phyloP scores from a whole-genome alignment of 306 rosid genomes.

The Dryas alaskensis region DNA sequence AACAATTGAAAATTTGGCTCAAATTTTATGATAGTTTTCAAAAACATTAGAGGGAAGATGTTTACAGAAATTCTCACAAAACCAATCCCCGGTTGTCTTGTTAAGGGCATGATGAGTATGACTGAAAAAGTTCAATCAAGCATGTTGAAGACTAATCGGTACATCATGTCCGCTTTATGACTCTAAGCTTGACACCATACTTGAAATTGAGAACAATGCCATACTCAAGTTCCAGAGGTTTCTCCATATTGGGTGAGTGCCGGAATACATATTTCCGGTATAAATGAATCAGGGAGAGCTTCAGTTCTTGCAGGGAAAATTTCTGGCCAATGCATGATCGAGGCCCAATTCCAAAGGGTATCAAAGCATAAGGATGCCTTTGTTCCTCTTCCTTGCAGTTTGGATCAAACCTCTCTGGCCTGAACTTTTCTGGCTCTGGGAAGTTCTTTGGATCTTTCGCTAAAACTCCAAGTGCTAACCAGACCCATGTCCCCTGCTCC shows the following conservation, averaged over 20 bases:
- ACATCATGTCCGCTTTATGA: constrained; percentile 39
- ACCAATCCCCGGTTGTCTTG: no score
- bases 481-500: constrained; percentile 93
- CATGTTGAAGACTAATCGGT: background rate
- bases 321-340: constrained; percentile 87
- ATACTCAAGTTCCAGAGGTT: constrained; percentile 70
- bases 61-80: background rate
- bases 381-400: constrained; percentile 63
- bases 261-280: constrained; percentile 69
- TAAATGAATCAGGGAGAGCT: constrained; percentile 79
- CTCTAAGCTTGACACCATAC: constrained; percentile 72
- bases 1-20: background rate
- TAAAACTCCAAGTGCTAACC: constrained; percentile 87
- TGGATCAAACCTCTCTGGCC: constrained; percentile 89
- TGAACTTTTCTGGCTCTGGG: constrained; percentile 91
- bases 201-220: constrained; percentile 91
- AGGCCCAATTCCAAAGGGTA: constrained; percentile 93
- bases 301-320: constrained; percentile 72
- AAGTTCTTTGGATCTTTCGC: constrained; percentile 81
- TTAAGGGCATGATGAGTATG: background rate
- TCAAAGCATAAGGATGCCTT: constrained; percentile 82
- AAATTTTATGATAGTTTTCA: background rate
- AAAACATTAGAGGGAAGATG: background rate
- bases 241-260: constrained; percentile 82
- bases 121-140: background rate